Base-by-base conservation (phyloP, 2,329 filamentous ascomycete genomes). In the Phyllosticta capitalensis region DNA sequence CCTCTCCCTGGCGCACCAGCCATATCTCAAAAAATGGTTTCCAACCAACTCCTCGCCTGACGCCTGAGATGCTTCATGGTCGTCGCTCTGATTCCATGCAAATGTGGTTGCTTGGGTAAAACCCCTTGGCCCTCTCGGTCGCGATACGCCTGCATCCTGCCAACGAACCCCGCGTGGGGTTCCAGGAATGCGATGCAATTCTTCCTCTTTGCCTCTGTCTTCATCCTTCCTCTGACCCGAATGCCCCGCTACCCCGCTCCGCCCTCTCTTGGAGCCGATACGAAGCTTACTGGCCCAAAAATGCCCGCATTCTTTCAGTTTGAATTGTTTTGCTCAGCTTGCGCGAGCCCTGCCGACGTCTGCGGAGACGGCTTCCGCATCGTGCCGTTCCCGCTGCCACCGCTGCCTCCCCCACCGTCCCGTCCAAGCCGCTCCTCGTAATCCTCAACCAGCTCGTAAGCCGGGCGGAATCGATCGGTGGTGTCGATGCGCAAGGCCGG, bases 401-500 rank as follows among this genome's bases (percentile, higher is more conserved):
- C 10, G 30, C 30, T 33, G 30, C 9, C 30, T 33, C 30, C 30
- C 5, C 33, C 58, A 10, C 22, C 54, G 49, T 75, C 72, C 62
- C 73, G 68, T 17, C 73, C 73, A 17, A 75, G 60, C 30, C 73
- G 64, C 62, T 75, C 73, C 62, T 74, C 72, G 24, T 73, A 69
- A 59, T 75, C 73, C 48, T 74, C 72, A 3, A 73, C 63, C 19
- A 75, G 63, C 55, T 75, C 72, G 58, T 74, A 75, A 19, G 73
- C 73, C 19, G 73, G 73, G 50, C 69, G 65, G 55, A 72, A 75
- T 30, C 68, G 69, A 0, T 66, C 64, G 4, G 61, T 52, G 7
- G 61, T 48, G 63, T 12, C 64, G 65, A 63, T 49, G 20, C 69
- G 69, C 19, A 75, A 70, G 20, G 82, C 83, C 9, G 94, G 94